Evolutionary conservation across 768 basidiomycete genomes (phyloP), one percentile per base, ranked within the genome.

Genomic region (Daedaleopsis sinensis): DNA sequence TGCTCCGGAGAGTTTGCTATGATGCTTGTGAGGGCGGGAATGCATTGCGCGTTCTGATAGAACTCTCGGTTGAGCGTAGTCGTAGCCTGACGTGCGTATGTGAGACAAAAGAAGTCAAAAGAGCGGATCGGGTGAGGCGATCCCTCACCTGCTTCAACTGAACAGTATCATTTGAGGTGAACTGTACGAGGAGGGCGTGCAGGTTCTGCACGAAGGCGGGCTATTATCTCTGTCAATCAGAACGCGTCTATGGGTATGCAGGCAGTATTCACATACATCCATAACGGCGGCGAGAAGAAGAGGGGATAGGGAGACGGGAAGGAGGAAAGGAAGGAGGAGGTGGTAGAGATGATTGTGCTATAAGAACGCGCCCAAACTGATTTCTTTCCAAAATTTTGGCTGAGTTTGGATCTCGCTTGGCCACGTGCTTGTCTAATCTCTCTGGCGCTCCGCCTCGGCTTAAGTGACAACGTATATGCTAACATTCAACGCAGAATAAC

Each of bases 1-100:
- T 84, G 78, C 69, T 96, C 90, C n/a, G 90, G 90, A 39, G 91
- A 90, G 72, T 83, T 90, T 39, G 91, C 89, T 52, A 94, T 82
- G 71, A 98, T 92, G 70, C 86, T 88, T 57, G 91, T 91, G 38
- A 99, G 86, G 42, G 93, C 94, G 50, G 95, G 85, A 64, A 99
- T 96, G 72, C 95, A 97, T 79, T 81, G 78, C 8, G 96, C 84
- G 71, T 88, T 87, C 78, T 93, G 94, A 85, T 96, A 98, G 78
- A 86, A 98, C 55, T 96, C 90, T 67, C 88, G 87, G 76, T 96
- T 97, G 57, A 99, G 82, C 67, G 88, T 86, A 6, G 92, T 84
- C 15, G 97, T 99, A 7, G 96, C 94, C 95, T 98, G 64, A 19
- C 24, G 43, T 62, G 42, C 18, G 27, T 46, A 27, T 12, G 11